Percentiles rank a stretch among this genome's conserved stretches.
Conservation (phyloP, 768 basidiomycete genomes). For the Tulasnella sp. region DNA sequence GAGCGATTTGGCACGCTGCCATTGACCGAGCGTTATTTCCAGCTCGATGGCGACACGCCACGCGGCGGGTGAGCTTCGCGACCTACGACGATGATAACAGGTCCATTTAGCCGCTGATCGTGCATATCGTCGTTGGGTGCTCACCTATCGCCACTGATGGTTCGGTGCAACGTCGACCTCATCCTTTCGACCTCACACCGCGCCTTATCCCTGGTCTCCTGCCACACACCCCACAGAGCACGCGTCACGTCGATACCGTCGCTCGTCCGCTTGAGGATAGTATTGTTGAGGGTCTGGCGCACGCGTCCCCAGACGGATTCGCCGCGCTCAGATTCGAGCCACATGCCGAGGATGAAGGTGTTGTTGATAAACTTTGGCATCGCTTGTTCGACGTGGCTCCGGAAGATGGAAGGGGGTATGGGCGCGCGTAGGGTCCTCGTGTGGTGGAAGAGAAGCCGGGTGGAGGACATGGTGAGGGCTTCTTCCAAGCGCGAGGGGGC, state of each 20-base stretch:
- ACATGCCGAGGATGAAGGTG: constrained; percentile 16
- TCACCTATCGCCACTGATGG: constrained; percentile 2
- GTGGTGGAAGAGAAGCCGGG: constrained; percentile 14
- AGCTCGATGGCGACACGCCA: constrained; percentile 13
- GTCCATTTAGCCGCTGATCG: background rate
- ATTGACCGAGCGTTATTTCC: constrained; percentile 1
- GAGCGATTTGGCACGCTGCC: constrained; percentile 6
- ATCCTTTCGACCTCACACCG: constrained; percentile 11
- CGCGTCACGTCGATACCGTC: constrained; percentile 3
- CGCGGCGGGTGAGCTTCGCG: background rate
- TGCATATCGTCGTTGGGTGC: background rate
- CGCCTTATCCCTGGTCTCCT: constrained; percentile 14
- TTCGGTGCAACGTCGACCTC: constrained; percentile 7
- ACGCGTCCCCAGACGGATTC: constrained; percentile 18
- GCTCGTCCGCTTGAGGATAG: constrained; percentile 1
- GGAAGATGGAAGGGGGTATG: constrained; percentile 9
- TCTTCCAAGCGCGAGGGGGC: background rate
- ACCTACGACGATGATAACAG: constrained; percentile 4
- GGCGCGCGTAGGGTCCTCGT: constrained; percentile 8
- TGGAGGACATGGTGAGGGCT: background rate
- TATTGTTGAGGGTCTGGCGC: background rate
- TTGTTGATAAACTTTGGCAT: constrained; percentile 1
- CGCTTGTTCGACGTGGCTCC: background rate
- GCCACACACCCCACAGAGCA: constrained; percentile 15
- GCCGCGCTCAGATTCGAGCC: constrained; percentile 18